Percentiles rank a stretch among this genome's conserved stretches.
These are phyloP conservation scores for Ramaria rubella DNA, from an alignment of 768 basidiomycete genomes.

Conservation along the genomic window DNA sequence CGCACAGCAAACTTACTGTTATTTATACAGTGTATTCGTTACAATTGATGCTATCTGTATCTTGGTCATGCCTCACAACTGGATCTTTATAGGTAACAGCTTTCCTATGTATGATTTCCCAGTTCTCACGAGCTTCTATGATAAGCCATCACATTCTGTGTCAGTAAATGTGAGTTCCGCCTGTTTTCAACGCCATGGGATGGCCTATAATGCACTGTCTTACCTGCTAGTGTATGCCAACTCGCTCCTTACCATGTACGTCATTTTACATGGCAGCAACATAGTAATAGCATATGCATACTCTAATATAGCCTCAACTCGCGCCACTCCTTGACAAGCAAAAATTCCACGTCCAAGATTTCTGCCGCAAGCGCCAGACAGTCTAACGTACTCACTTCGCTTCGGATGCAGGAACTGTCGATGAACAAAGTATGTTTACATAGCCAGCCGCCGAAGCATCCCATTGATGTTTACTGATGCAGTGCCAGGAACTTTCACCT, in stretches of 20 bases:
- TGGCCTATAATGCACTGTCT: neutral
- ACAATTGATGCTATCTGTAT: constrained; percentile 9
- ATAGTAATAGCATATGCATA: neutral
- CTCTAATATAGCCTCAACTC: constrained; percentile 3
- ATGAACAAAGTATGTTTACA: neutral
- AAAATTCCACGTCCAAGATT: neutral
- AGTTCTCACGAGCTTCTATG: neutral
- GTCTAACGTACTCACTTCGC: neutral
- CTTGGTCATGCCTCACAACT: constrained; percentile 6
- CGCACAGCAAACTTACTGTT: neutral
- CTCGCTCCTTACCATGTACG: constrained; percentile 8
- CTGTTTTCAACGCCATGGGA: neutral
- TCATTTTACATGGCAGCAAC: neutral
- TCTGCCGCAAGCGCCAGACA: neutral
- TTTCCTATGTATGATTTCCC: neutral
- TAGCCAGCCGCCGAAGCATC: neutral
- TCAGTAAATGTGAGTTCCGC: constrained; percentile 4
- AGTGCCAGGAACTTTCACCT: neutral
- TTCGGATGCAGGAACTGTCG: neutral
- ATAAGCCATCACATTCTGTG: constrained; percentile 1
- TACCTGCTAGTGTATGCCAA: constrained; percentile 3
- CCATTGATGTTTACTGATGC: neutral
- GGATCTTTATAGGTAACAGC: constrained; percentile 5
- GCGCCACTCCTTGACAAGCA: neutral
- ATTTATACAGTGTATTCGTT: neutral